Base-by-base conservation (phyloP, 805 yeast genomes). In the Kazachstania taianensis region DNA sequence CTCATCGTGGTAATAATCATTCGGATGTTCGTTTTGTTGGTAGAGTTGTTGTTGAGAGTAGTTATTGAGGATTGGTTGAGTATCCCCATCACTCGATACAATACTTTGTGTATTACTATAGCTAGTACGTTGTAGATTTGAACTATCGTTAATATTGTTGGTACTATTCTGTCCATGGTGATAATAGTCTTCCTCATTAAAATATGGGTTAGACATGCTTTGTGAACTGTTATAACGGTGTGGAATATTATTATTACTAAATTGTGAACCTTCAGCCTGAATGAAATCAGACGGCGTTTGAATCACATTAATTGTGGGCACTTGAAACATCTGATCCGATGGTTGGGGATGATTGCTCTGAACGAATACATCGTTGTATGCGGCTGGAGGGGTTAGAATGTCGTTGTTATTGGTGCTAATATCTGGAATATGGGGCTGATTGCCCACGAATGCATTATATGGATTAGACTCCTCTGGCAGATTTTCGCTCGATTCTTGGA, bases 221-320 rank as follows among this genome's bases (percentile, higher is more conserved):
- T 22, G 25, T 8, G 25, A 32, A n/a, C n/a, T n/a, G 12, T n/a
- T n/a, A 22, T 22, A 22, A 3, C 12, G 25, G 25, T 22, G 36
- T 5, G 39, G 28, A 14, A 40, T 26, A 18, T 36, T 39, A 22
- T 34, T 29, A 26, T 25, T 24, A 17, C 25, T 29, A 7, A 28
- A 27, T 34, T 48, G 45, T 10, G 30, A 7, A 28, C 29, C 35
- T 9, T 35, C 29, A 19, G 28, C 26, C 18, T 41, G 44, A 14
- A 38, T 41, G 14, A 45, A 40, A 33, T 48, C 53, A 15, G 53
- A 49, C 5, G 57, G 41, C 13, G 45, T 46, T 31, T 50, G 56
- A 19, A 50, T 41, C 6, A 55, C 48, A 33, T 53, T 53, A 28
- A 53, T 52, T 5, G 46, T 37, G 5, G 59, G 58, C 23, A 50